Evolutionary conservation across 495 filamentous ascomycete species (phyloP), one percentile per base, ranked within the genome.

Genomic region (Penicillium riverlandense): DNA sequence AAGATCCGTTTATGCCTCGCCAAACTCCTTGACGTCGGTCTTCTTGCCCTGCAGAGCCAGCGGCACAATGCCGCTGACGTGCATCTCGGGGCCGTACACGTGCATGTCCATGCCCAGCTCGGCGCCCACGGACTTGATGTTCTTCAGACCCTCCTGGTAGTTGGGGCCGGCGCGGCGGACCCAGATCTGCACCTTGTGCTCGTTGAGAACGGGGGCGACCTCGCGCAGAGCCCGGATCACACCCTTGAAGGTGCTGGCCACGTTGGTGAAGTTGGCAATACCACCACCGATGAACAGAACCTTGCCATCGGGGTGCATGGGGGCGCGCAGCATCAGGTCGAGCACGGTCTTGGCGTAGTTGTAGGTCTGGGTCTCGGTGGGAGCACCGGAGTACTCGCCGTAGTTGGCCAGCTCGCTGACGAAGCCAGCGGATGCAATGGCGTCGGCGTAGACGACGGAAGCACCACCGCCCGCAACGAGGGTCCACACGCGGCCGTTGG

Each of bases 111-210:
- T 76, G 55, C 85, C 87, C 30, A 99, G 80, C 72, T 97, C 92
- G 59, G 89, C 78, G 33, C 89, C 91, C 41, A 94, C 90, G 36
- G 84, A 78, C 79, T 97, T 96, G 78, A 99, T 96, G 79, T 97
- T 99, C 79, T 95, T 95, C 48, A 99, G 81, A 74, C 92, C 92
- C 73, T 99, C 92, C 71, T 99, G 92, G 78, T 94, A 99, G 77
- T 99, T 99, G 69, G 92, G 92, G 48, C 92, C 92, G 38, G 92
- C 92, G 77, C 92, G 92, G 60, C 92, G 89, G 57, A 99, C 89
- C 94, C 94, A 99, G 77, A 99, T 96, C 69, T 95, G 85, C 47
- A 92, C 89, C 58, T 94, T 94, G 84, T 99, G 92, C 79, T 97
- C 94, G 65, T 81, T 81, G 45, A 99, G 78, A 31, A 82, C 70